Evolutionary conservation across 2,329 filamentous ascomycete genomes (phyloP), one percentile per base, ranked within the genome.

Genomic region (Cytospora chrysosperma): DNA sequence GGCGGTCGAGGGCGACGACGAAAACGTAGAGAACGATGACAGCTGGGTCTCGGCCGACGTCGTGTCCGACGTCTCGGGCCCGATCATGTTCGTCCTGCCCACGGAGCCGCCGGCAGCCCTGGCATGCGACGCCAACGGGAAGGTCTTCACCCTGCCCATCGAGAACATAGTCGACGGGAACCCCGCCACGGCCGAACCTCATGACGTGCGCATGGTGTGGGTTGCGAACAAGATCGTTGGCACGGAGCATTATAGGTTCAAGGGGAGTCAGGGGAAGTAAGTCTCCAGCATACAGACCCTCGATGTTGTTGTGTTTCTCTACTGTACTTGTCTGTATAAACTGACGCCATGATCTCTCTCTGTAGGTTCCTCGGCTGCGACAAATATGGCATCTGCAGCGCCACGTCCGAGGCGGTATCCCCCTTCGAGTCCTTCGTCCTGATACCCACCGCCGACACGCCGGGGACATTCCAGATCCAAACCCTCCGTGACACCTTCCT

Each of bases 181-280:
- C 73, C 85, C 91, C 3, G 75, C 83, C n/a, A 97, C 88, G 6
- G 92, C 94, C 10, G 95, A 99, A 77, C 95, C 95, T 56, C 93
- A 97, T 75, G 93, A 98, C 75, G 93, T 98, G 65, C 83, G 94
- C 65, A 93, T 97, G 79, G 95, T 99, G 19, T 99, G 94, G 91
- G 86, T 98, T 68, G 92, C 91, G 65, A 96, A 90, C 70, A 85
- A 85, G 68, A 88, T 97, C 15, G 85, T 89, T 0, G 94, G 94
- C 4, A 94, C 90, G 1, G 91, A 96, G 67, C 83, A 84, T 37
- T 89, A 92, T 69, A 90, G 90, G 63, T 91, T 99, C 75, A 97
- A 97, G 77, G 92, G 92, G 0, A 90, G 94, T 70, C 91, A 97
- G 76, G 93, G 93, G 67, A 89, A 86, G 89, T 93, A 73, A 65